Conservation (phyloP, 768 basidiomycete species). For the Amanita fuliginea region DNA sequence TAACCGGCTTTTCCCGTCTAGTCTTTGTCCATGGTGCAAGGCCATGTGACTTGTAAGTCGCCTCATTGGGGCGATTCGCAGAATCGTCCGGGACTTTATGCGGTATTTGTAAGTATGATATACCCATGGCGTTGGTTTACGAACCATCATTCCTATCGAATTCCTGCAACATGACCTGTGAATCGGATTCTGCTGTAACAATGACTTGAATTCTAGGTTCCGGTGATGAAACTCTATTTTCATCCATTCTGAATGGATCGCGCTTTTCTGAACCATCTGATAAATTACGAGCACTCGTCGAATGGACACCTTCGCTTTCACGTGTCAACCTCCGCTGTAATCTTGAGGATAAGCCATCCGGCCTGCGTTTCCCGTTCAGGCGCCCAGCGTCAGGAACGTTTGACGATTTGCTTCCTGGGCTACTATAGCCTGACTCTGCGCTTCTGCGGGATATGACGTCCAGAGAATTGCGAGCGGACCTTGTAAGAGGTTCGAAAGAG, state of each 20-base stretch:
- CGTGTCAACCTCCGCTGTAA: neutral
- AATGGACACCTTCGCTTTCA: constrained; percentile 36
- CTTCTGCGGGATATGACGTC: constrained; percentile 34
- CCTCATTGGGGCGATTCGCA: neutral
- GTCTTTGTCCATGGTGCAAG: constrained; percentile 5
- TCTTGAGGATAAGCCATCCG: neutral
- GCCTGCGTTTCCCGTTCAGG: constrained; percentile 13
- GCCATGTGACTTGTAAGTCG: neutral
- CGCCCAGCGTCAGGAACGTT: constrained; percentile 5
- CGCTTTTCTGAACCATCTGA: constrained; percentile 26
- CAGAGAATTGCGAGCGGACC: constrained; percentile 34
- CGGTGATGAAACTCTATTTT: neutral
- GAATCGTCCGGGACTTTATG: neutral
- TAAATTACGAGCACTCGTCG: constrained; percentile 31
- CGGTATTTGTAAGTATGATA: neutral
- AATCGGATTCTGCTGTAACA: constrained; percentile 4
- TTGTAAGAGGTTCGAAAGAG: constrained; percentile 48
- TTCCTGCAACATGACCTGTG: neutral
- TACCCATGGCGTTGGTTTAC: neutral
- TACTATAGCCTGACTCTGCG: constrained; percentile 32
- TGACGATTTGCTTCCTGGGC: constrained; percentile 26
- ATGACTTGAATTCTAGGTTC: constrained; percentile 3
- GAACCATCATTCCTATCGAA: neutral
- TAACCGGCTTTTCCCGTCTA: neutral
- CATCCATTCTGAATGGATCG: constrained; percentile 3